A percentile compares a stretch with the other conserved stretches of the same genome.
These are phyloP conservation scores for Tetraselmis striata DNA, from an alignment of 139 green algal genomes.

Conservation along the genomic window DNA sequence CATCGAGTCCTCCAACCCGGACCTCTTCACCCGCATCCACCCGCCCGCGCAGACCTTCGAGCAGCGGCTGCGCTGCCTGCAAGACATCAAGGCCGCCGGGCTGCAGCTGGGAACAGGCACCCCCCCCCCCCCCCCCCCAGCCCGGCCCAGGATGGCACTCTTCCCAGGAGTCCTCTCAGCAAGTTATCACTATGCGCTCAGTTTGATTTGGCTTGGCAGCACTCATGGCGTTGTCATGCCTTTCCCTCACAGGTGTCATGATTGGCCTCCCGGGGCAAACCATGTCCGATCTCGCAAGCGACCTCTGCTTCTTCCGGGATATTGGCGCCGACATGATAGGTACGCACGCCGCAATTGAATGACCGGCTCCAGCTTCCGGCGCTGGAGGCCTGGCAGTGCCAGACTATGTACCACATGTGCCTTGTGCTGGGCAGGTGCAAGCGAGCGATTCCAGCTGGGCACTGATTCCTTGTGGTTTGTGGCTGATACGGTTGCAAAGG, in stretches of 20 bases:
- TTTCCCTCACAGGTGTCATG: conserved; percentile 46
- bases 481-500: too few species aligned
- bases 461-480: too few species aligned
- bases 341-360: conserved; percentile 11
- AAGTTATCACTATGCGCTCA: too few species aligned
- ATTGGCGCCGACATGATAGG: conserved; percentile 59
- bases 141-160: too few species aligned
- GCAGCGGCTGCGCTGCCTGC: conserved; percentile 37
- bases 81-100: conserved; percentile 33
- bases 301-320: conserved; percentile 55
- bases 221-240: background rate
- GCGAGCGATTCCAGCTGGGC: too few species aligned
- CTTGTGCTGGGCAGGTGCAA: too few species aligned
- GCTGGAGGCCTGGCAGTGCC: too few species aligned
- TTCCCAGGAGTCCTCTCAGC: too few species aligned
- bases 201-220: too few species aligned
- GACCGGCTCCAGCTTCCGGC: too few species aligned
- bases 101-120: background rate
- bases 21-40: conserved; percentile 47
- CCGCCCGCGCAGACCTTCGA: conserved; percentile 41
- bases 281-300: conserved; percentile 47
- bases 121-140: too few species aligned
- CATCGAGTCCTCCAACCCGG: conserved; percentile 58
- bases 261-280: conserved; percentile 61
- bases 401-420: too few species aligned